Evolutionary conservation across 352 stramenopile genomes (phyloP).

Genomic region (Pythium aristosporum): DNA sequence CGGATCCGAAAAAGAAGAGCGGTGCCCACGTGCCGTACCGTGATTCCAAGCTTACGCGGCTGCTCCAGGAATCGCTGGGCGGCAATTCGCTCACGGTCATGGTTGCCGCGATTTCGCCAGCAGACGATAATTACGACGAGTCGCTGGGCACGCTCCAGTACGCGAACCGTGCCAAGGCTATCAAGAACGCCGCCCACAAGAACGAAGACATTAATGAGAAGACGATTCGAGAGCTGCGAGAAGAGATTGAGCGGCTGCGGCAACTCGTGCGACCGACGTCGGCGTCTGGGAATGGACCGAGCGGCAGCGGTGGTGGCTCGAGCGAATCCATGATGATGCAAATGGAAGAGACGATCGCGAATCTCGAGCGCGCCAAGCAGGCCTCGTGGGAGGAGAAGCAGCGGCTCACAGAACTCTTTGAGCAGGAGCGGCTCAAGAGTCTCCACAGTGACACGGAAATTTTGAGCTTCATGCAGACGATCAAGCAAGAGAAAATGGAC

Average conservation of each 20-base stretch:
- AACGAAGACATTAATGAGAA: slow-evolving; percentile 93
- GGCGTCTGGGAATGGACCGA: not conserved
- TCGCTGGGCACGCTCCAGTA: slow-evolving; percentile 93
- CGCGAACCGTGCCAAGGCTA: slow-evolving; percentile 90
- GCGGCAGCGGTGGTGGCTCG: slow-evolving; percentile 25
- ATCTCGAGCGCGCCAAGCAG: slow-evolving; percentile 85
- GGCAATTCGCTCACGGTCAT: slow-evolving; percentile 94
- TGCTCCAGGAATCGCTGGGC: slow-evolving; percentile 89
- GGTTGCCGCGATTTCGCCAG: slow-evolving; percentile 91
- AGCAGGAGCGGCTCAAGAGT: slow-evolving; percentile 87
- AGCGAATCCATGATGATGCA: slow-evolving; percentile 49
- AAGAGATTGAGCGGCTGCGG: slow-evolving; percentile 90
- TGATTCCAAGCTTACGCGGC: slow-evolving; percentile 89
- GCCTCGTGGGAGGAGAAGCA: slow-evolving; percentile 91
- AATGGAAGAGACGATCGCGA: slow-evolving; percentile 87
- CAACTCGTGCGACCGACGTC: slow-evolving; percentile 76
- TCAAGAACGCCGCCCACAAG: slow-evolving; percentile 86
- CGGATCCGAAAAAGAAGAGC: slow-evolving; percentile 35
- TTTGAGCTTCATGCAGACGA: slow-evolving; percentile 85
- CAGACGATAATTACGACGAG: slow-evolving; percentile 93
- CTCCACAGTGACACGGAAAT: slow-evolving; percentile 84
- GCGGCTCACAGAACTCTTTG: slow-evolving; percentile 73
- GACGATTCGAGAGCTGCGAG: slow-evolving; percentile 89
- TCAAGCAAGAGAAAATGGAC: slow-evolving; percentile 91
- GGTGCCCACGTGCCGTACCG: slow-evolving; percentile 88